Evolutionary conservation across 176 grass and related monocot genomes (phyloP), one percentile per base, ranked within the genome.

Genomic region (Metroxylon sagu): DNA sequence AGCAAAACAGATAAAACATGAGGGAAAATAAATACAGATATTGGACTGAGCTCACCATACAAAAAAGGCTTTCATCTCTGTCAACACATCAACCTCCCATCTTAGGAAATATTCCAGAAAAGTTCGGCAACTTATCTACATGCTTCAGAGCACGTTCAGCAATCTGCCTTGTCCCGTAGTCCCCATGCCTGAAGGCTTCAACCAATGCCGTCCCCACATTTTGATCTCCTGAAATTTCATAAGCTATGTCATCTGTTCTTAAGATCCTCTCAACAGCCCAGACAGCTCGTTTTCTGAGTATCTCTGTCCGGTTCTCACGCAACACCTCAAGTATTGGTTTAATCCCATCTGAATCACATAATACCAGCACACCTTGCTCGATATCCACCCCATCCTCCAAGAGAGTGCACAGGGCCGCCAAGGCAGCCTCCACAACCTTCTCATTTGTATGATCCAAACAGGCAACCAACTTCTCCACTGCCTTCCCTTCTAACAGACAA

Each of bases 241-340:
- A 72, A 25, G 88, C 77, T 56, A 93, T 93, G 14, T 79, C 70
- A 4, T 87, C 80, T 10, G 57, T 64, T 29, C 89, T 76, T 54
- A 93, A 72, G 55, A 93, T 87, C 77, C 83, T 93, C 74, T 93
- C 89, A 1, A 84, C 88, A 16, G 83, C 83, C 83, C 88, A 93
- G 26, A 82, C 73, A 5, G 72, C 88, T 56, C 71, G 80, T 52
- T 77, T 64, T 73, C 83, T 74, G 68, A 93, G 74, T 29, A 66
- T 71, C 49, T 81, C 75, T 29, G 79, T 66, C 2, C 78, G 76
- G 15, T 84, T 83, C 39, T 79, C 69, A 50, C 67, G 76, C 80
- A 93, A 69, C 53, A 87, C 71, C 50, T 71, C 74, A 49, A 93
- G 81, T 75, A 87, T 81, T n/a, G 73, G 80, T 29, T 43, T 25